These are phyloP conservation scores for Spencermartinsiella europaea DNA, from an alignment of 805 yeast genomes.

Conservation along the genomic window DNA sequence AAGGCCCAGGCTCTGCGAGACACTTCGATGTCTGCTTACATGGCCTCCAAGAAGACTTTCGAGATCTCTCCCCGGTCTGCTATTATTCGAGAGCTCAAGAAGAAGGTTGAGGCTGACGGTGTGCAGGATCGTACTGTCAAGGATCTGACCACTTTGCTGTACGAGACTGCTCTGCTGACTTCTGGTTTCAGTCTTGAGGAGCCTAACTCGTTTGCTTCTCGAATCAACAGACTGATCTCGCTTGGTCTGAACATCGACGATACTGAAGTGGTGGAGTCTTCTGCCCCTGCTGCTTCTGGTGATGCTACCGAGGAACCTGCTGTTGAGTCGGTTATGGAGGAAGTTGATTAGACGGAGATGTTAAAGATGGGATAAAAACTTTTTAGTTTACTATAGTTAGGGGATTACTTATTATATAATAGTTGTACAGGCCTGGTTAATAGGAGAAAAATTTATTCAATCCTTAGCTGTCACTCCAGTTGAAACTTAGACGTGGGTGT, in stretches of 20 bases:
- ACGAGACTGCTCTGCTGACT: conserved; percentile 96
- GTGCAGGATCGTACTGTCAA: conserved; percentile 97
- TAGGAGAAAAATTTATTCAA: background rate
- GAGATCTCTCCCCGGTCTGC: conserved; percentile 97
- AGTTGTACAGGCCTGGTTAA: background rate
- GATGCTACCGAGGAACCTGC: conserved; percentile 59
- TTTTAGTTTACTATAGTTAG: background rate
- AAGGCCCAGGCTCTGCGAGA: conserved; percentile 99
- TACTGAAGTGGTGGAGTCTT: conserved; percentile 39
- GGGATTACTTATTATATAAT: background rate
- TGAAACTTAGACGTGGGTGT: too few species aligned
- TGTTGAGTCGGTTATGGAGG: conserved; percentile 97
- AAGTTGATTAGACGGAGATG: conserved; percentile 68
- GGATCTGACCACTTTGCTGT: conserved; percentile 92
- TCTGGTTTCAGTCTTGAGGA: conserved; percentile 99
- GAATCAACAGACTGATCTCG: conserved; percentile 97
- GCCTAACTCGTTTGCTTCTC: conserved; percentile 94
- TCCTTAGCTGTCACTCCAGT: too few species aligned
- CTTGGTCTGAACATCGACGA: conserved; percentile 95
- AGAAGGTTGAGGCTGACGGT: conserved; percentile 95
- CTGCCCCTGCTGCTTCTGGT: conserved; percentile 40
- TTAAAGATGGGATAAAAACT: background rate
- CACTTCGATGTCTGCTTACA: conserved; percentile 97
- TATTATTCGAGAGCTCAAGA: conserved; percentile 90
- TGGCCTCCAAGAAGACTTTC: conserved; percentile 98